These are phyloP conservation scores for Myriangium duriaei DNA, from an alignment of 2,329 filamentous ascomycete species.

Conservation along the genomic window DNA sequence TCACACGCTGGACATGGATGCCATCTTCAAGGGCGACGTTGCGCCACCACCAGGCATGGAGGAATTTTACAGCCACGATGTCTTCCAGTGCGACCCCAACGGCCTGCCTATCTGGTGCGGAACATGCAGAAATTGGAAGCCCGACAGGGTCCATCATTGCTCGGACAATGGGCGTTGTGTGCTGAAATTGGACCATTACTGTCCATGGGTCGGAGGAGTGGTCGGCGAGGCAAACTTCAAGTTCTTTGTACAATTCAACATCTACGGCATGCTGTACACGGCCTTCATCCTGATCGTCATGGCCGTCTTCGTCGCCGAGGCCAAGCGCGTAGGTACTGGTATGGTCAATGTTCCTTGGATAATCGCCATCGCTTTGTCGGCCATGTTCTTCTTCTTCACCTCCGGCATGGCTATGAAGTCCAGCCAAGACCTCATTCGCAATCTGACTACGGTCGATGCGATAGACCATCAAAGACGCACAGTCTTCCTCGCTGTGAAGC, in stretches of 20 bases:
- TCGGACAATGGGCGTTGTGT: slow-evolving; percentile 72
- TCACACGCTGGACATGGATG: slow-evolving; percentile 16
- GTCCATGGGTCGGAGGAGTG: slow-evolving; percentile 84
- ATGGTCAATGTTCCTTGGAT: slow-evolving; percentile 48
- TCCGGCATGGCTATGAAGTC: slow-evolving; percentile 65
- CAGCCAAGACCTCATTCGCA: slow-evolving; percentile 54
- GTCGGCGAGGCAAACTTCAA: slow-evolving; percentile 80
- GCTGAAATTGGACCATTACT: slow-evolving; percentile 88
- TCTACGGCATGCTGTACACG: slow-evolving; percentile 59
- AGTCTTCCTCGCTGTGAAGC: slow-evolving; percentile 62
- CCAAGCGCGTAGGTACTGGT: not conserved
- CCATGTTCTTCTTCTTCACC: slow-evolving; percentile 70
- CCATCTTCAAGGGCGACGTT: slow-evolving; percentile 16
- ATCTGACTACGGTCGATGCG: slow-evolving; percentile 76
- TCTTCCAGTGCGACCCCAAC: slow-evolving; percentile 71
- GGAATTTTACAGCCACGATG: slow-evolving; percentile 66
- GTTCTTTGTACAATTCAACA: slow-evolving; percentile 80
- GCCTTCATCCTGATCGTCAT: slow-evolving; percentile 49
- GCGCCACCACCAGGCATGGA: slow-evolving; percentile 59
- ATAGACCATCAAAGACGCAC: slow-evolving; percentile 49
- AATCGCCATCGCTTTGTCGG: slow-evolving; percentile 52
- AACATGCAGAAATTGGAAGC: slow-evolving; percentile 74
- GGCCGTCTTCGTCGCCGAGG: slow-evolving; percentile 50
- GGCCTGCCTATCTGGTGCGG: slow-evolving; percentile 82
- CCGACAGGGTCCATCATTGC: slow-evolving; percentile 78